phyloP scores from a whole-genome alignment of 768 basidiomycete species.

The Naematelia encephala region DNA sequence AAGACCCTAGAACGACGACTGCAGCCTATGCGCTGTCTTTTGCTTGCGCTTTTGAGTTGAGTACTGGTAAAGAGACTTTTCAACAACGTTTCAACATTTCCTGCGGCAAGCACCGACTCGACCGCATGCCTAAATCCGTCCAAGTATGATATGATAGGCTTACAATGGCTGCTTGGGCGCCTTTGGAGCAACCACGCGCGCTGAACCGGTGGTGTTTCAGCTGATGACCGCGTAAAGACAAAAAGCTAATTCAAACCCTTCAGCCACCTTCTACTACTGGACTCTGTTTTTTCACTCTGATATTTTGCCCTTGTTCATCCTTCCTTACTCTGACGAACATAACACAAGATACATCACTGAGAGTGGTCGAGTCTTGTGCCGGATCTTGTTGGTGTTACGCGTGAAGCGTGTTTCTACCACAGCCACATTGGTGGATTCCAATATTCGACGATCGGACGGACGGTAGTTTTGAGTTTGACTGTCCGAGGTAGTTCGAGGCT shows the following conservation, averaged over 20 bases:
- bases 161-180: neutral
- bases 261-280: neutral
- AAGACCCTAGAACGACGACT: neutral
- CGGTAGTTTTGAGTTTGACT: no score
- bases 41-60: slow-evolving; percentile 1
- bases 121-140: neutral
- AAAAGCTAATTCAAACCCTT: neutral
- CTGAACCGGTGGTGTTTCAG: neutral
- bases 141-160: neutral
- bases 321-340: no score
- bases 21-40: neutral
- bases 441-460: no score
- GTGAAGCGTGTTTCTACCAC: no score
- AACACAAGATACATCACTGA: no score
- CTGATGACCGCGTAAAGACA: neutral
- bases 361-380: no score
- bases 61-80: neutral
- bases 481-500: no score
- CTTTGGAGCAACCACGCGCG: neutral
- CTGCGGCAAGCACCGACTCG: neutral
- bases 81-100: neutral
- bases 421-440: no score
- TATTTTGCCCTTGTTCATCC: no score
- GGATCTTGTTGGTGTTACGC: no score
- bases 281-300: no score